Conservation (phyloP, 805 yeast genomes). For the Lipomyces chichibuensis region DNA sequence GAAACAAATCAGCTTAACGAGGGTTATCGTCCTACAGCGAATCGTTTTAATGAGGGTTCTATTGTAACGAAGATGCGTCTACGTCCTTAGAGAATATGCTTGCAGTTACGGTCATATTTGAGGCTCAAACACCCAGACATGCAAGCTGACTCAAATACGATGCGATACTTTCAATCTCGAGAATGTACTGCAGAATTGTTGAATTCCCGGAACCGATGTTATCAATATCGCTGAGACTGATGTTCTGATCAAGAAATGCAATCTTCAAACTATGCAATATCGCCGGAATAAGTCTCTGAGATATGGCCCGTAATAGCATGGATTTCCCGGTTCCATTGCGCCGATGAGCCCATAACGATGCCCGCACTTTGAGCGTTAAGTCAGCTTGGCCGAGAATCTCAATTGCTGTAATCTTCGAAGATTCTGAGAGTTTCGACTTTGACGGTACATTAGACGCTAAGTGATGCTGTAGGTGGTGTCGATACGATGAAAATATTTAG, state of each 20-base stretch:
- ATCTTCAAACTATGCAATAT: not conserved
- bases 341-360: slow-evolving; percentile 1
- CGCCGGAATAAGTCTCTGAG: slow-evolving; percentile 1
- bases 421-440: not conserved
- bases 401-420: not conserved
- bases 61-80: too few species aligned
- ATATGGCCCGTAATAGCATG: not conserved
- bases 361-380: slow-evolving; percentile 4
- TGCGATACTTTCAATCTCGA: not conserved
- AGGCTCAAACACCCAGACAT: too few species aligned
- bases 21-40: too few species aligned
- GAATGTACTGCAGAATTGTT: not conserved
- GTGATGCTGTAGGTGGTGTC: not conserved
- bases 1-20: too few species aligned
- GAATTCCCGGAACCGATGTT: not conserved
- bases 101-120: too few species aligned
- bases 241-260: not conserved
- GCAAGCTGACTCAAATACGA: too few species aligned
- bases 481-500: not conserved
- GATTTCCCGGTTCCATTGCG: slow-evolving; percentile 9
- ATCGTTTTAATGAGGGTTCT: too few species aligned
- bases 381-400: not conserved
- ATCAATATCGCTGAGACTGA: not conserved
- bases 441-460: not conserved
- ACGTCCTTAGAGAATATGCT: too few species aligned